These are phyloP conservation scores for Phalaenopsis equestris DNA, from an alignment of 106 monocot species.

Conservation along the genomic window DNA sequence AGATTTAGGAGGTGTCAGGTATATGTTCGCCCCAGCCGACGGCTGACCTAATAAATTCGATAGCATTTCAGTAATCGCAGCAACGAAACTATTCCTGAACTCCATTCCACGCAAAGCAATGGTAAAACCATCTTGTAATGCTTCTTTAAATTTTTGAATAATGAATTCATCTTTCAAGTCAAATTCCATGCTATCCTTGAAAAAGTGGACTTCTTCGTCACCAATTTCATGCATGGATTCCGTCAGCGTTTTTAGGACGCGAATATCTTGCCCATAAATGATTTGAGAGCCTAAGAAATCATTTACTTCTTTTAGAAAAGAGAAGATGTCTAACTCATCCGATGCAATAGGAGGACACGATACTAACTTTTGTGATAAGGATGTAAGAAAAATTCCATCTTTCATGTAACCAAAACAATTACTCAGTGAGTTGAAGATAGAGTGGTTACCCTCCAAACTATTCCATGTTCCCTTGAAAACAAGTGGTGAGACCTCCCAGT, in stretches of 20 bases:
- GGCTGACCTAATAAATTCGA: conserved; percentile 77
- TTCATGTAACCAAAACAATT: conserved; percentile 29
- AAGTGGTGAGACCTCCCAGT: conserved; percentile 70
- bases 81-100: conserved; percentile 51
- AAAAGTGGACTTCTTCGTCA: conserved; percentile 45
- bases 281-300: conserved; percentile 49
- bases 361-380: conserved; percentile 31
- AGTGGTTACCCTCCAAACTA: conserved; percentile 9
- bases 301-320: conserved; percentile 44
- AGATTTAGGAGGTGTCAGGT: conserved; percentile 68
- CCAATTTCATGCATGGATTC: neutral
- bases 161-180: conserved; percentile 8
- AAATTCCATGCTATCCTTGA: conserved; percentile 8
- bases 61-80: conserved; percentile 38
- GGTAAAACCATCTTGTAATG: conserved; percentile 60
- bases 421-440: conserved; percentile 29
- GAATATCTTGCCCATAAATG: conserved; percentile 61
- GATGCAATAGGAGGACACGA: conserved; percentile 70
- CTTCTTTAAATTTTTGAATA: conserved; percentile 40
- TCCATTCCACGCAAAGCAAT: conserved; percentile 74
- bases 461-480: conserved; percentile 20
- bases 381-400: conserved; percentile 21
- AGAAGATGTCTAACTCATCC: conserved; percentile 67
- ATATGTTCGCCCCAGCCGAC: conserved; percentile 80
- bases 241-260: conserved; percentile 47